Evolutionary conservation across 2,329 filamentous ascomycete genomes (phyloP).

Genomic region (Venturia oleaginea): DNA sequence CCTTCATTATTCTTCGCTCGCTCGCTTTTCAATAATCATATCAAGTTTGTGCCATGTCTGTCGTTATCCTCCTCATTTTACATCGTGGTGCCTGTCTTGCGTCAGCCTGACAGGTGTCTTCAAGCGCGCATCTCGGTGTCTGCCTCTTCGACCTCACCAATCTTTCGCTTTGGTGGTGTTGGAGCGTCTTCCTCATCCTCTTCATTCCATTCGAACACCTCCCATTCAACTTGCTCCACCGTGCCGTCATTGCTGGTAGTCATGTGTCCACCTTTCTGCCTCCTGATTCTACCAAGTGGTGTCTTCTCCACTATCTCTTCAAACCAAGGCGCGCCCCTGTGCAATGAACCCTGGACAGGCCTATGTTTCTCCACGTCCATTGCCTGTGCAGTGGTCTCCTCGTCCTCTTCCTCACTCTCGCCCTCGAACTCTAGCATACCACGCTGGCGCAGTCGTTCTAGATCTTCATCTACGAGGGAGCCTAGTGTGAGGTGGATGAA

Average conservation of each 20-base stretch:
- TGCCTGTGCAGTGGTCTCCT: slow-evolving; percentile 19
- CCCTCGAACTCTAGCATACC: slow-evolving; percentile 48
- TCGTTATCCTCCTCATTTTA: neutral
- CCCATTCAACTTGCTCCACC: slow-evolving; percentile 63
- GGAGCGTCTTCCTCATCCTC: slow-evolving; percentile 25
- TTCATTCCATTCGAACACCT: slow-evolving; percentile 60
- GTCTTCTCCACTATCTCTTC: slow-evolving; percentile 73
- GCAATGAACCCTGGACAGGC: slow-evolving; percentile 15
- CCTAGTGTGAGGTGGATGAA: slow-evolving; percentile 77
- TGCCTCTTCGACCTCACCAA: slow-evolving; percentile 18
- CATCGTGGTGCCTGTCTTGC: slow-evolving; percentile 1
- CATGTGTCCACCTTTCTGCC: slow-evolving; percentile 47
- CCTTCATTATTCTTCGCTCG: neutral
- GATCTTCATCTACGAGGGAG: slow-evolving; percentile 61
- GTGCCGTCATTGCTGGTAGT: slow-evolving; percentile 50
- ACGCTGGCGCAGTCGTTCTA: slow-evolving; percentile 63
- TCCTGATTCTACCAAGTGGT: slow-evolving; percentile 57
- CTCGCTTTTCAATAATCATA: neutral
- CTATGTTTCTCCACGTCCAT: slow-evolving; percentile 16
- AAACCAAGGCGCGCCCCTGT: slow-evolving; percentile 69
- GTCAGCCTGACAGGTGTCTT: slow-evolving; percentile 22
- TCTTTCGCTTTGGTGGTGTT: slow-evolving; percentile 21
- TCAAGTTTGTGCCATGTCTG: neutral
- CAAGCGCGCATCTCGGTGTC: slow-evolving; percentile 17
- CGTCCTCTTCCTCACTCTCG: slow-evolving; percentile 25